Conservation (phyloP, 2,329 filamentous ascomycete species). For the Fusarium buharicum region DNA sequence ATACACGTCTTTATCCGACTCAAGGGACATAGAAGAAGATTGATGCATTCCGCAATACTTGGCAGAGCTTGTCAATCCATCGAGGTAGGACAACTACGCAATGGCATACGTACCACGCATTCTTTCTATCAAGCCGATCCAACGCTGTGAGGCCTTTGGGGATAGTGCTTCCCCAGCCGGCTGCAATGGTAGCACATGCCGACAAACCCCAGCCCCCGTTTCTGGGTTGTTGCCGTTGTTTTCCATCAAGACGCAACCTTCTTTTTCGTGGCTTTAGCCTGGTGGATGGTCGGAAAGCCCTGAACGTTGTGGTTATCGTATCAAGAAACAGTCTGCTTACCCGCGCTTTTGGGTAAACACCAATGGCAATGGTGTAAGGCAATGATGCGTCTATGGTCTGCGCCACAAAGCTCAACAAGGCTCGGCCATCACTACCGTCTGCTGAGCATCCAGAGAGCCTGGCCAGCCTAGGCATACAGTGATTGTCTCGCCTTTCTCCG, state of each 20-base stretch:
- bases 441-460: conserved; percentile 11
- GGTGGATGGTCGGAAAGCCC: conserved; percentile 14
- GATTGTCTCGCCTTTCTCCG: conserved; percentile 15
- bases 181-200: conserved; percentile 8
- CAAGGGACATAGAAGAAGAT: background rate
- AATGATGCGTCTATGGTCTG: conserved; percentile 11
- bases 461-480: background rate
- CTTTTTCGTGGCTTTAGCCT: conserved; percentile 21
- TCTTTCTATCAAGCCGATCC: conserved; percentile 7
- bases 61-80: conserved; percentile 1
- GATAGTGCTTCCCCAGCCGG: conserved; percentile 18
- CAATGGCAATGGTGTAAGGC: conserved; percentile 9
- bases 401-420: conserved; percentile 12
- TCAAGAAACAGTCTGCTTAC: conserved; percentile 3
- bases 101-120: conserved; percentile 30
- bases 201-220: conserved; percentile 17
- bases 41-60: conserved; percentile 14
- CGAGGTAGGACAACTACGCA: conserved; percentile 20
- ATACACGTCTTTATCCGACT: background rate
- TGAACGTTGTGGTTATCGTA: background rate
- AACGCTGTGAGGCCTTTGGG: background rate
- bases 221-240: conserved; percentile 25
- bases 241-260: conserved; percentile 4
- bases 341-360: background rate
- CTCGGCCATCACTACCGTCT: conserved; percentile 6